These are phyloP conservation scores for Coemansia nantahalensis DNA, from an alignment of 192 early-diverging fungal species.

Conservation along the genomic window DNA sequence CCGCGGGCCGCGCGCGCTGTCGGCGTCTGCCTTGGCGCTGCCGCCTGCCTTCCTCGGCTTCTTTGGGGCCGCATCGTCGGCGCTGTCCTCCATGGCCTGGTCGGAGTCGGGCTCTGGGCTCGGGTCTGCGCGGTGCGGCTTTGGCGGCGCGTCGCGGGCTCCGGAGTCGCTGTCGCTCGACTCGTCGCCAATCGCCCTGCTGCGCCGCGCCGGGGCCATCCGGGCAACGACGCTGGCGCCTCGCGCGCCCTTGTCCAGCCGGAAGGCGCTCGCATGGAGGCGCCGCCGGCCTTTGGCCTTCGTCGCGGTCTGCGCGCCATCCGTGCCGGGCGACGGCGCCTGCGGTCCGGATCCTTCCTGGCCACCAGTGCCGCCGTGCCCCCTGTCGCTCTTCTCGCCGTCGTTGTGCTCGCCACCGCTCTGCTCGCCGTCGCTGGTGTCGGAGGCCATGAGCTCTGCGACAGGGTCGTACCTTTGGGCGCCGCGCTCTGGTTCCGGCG, in stretches of 20 bases:
- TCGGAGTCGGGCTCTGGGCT: not conserved
- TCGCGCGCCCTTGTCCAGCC: slow-evolving; percentile 3
- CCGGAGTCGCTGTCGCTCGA: slow-evolving; percentile 10
- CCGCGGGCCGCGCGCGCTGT: not conserved
- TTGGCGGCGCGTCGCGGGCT: no score
- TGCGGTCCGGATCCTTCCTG: no score
- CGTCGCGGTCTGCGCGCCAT: not conserved
- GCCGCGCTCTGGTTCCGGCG: not conserved
- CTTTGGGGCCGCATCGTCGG: no score
- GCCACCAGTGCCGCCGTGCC: not conserved
- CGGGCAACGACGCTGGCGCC: slow-evolving; percentile 21
- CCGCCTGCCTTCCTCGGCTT: not conserved
- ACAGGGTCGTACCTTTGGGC: slow-evolving; percentile 23
- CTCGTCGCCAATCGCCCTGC: slow-evolving; percentile 4
- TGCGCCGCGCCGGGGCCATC: slow-evolving; percentile 12
- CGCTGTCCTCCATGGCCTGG: not conserved
- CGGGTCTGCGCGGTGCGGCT: not conserved
- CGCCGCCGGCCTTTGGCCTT: not conserved
- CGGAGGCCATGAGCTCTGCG: slow-evolving; percentile 33
- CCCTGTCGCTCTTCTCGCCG: no score
- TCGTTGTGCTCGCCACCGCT: not conserved
- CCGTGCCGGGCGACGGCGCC: not conserved
- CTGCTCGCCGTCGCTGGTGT: slow-evolving; percentile 12
- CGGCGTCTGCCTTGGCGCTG: not conserved
- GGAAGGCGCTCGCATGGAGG: slow-evolving; percentile 9